Base-by-base conservation (phyloP, 1,284 basidiomycete species). In the Ceratobasidium sp. region DNA sequence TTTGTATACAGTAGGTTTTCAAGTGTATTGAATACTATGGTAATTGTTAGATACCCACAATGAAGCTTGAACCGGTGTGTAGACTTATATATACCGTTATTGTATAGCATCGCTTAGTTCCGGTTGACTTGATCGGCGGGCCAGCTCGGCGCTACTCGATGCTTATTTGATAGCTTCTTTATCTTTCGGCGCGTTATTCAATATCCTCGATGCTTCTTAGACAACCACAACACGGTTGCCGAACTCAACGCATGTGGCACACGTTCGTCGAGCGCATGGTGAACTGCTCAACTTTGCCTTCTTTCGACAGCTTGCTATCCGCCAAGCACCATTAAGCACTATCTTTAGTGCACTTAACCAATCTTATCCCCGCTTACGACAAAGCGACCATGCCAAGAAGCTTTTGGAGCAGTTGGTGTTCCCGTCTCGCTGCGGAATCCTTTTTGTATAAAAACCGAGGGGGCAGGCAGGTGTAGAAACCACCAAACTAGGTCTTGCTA, bases 211-310 rank as follows among this genome's bases (percentile, higher is more conserved):
- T 38, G 56, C 56, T 73, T 59, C 44, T 73, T 56, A 42, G 52
- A 40, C 52, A 62, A 33, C 52, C 12, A 17, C 57, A 73, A 46
- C 57, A 48, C 48, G 70, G 57, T 73, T 17, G 17, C 62, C 57
- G 40, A 61, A n/a, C 26, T 17, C 33, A 26, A 42, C 33, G 57
- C 70, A 73, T 73, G 57, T 26, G 70, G 70, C 70, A 44, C 70
- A 73, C 70, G 70, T 73, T 59, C 57, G 70, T 62, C 23, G 15
- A 13, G 48, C 70, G 57, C 70, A 73, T 73, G 70, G 57, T 48
- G n/a, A 38, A 48, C 42, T 26, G 40, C 13, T 33, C 56, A 48
- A 42, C 20, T 13, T 23, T 15, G 33, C 2, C 70, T 73, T 73
- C 70, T 61, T 62, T 73, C 70, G 42, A 62, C 57, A 46, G 52